Percentiles rank a stretch among this genome's conserved stretches.
Evolutionary conservation across 1,284 basidiomycete species (phyloP).

Genomic region (Trichosporon sp.): DNA sequence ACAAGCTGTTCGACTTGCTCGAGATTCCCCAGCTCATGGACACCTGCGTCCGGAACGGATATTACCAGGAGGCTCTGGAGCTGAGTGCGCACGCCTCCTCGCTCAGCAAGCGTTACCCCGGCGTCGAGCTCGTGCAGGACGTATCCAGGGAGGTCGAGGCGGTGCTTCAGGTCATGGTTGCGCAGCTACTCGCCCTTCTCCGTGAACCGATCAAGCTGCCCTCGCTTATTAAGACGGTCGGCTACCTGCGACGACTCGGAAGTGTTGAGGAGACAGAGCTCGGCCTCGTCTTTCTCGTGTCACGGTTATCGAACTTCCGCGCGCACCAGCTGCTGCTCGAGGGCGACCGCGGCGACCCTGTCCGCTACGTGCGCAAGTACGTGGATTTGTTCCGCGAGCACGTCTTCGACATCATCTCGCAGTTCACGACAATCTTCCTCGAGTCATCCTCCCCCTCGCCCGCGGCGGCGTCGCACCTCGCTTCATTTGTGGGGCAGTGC

Average conservation of each 20-base stretch:
- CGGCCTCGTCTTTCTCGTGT: conserved; percentile 69
- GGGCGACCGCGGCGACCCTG: conserved; percentile 65
- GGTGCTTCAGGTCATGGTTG: conserved; percentile 60
- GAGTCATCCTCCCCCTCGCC: conserved; percentile 57
- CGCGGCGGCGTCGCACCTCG: conserved; percentile 61
- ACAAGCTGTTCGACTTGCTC: conserved; percentile 84
- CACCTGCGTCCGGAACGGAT: conserved; percentile 85
- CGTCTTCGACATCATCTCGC: conserved; percentile 85
- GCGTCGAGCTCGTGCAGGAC: conserved; percentile 60
- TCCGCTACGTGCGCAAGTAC: conserved; percentile 78
- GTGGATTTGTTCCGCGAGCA: conserved; percentile 90
- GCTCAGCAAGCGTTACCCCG: conserved; percentile 59
- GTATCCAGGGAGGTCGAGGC: conserved; percentile 74
- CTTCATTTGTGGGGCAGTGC: conserved; percentile 61
- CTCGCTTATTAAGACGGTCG: conserved; percentile 81
- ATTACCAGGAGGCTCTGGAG: conserved; percentile 86
- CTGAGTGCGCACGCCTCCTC: conserved; percentile 68
- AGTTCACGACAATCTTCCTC: conserved; percentile 86
- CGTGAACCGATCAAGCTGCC: conserved; percentile 86
- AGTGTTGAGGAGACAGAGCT: conserved; percentile 67
- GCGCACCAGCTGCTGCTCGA: conserved; percentile 55
- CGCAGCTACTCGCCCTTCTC: conserved; percentile 73
- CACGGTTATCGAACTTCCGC: conserved; percentile 64
- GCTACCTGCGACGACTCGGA: conserved; percentile 78
- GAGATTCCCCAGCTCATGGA: conserved; percentile 87